These are phyloP conservation scores for Pyrrhoderma noxium DNA, from an alignment of 1,284 basidiomycete species.

Conservation along the genomic window DNA sequence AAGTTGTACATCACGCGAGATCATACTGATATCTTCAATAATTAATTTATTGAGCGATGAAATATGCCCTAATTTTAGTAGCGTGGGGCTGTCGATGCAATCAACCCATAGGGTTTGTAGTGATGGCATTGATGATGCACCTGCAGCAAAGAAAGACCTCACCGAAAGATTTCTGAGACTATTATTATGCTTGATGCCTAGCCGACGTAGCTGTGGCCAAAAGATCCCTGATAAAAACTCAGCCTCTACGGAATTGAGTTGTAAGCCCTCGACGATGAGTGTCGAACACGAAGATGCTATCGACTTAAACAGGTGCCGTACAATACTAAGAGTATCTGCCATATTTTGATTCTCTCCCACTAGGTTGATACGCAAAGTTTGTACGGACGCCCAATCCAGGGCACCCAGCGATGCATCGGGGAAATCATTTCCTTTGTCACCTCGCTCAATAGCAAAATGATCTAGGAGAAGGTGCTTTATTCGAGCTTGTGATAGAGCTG, in stretches of 20 bases:
- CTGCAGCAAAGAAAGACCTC: background rate
- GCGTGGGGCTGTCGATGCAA: background rate
- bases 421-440: background rate
- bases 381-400: background rate
- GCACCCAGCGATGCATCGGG: background rate
- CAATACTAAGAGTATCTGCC: too few relatives aligned
- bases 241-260: too few relatives aligned
- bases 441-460: background rate
- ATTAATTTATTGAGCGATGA: background rate
- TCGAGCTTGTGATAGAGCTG: background rate
- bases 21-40: background rate
- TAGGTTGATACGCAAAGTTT: background rate
- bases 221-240: too few relatives aligned
- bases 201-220: too few relatives aligned
- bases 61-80: background rate
- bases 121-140: background rate
- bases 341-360: too few relatives aligned
- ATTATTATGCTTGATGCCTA: background rate
- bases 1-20: background rate
- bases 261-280: too few relatives aligned
- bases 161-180: background rate
- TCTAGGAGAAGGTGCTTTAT: background rate
- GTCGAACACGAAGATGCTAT: too few relatives aligned
- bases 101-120: background rate
- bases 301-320: too few relatives aligned